Percentiles rank a stretch among this genome's conserved stretches.
Conservation (phyloP, 2,329 filamentous ascomycete genomes). For the Xylaria digitata region DNA sequence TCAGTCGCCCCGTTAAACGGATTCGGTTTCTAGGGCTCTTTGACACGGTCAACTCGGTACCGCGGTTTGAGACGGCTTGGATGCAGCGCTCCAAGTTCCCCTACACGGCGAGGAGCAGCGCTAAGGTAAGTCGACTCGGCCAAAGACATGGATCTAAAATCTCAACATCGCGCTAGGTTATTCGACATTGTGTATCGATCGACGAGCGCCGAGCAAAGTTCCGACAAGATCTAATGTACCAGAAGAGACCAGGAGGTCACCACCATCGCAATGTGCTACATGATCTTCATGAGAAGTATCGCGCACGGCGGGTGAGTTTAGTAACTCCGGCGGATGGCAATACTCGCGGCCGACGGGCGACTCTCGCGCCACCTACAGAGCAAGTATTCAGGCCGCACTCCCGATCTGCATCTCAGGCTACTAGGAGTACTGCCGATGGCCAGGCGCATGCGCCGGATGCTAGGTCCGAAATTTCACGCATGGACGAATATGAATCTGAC, state of each 20-base stretch:
- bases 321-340: slow-evolving; percentile 21
- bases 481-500: slow-evolving; percentile 57
- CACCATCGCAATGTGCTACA: slow-evolving; percentile 41
- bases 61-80: slow-evolving; percentile 78
- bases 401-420: slow-evolving; percentile 48
- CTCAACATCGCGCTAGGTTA: slow-evolving; percentile 54
- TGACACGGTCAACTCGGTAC: slow-evolving; percentile 84
- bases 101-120: slow-evolving; percentile 69
- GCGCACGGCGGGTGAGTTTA: slow-evolving; percentile 40
- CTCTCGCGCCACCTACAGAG: slow-evolving; percentile 44
- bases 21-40: slow-evolving; percentile 84
- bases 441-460: slow-evolving; percentile 37
- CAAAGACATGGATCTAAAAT: background rate
- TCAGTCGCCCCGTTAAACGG: slow-evolving; percentile 77
- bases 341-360: slow-evolving; percentile 38
- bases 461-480: slow-evolving; percentile 50
- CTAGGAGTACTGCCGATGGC: slow-evolving; percentile 40
- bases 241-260: slow-evolving; percentile 49
- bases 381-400: slow-evolving; percentile 50
- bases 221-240: slow-evolving; percentile 75
- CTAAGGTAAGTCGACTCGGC: slow-evolving; percentile 51
- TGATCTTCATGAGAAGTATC: slow-evolving; percentile 53
- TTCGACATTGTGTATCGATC: slow-evolving; percentile 76
- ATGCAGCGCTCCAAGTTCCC: slow-evolving; percentile 85
- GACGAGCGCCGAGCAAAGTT: slow-evolving; percentile 79